Conservation (phyloP, 345 rosid species). For the Citrus medica region DNA sequence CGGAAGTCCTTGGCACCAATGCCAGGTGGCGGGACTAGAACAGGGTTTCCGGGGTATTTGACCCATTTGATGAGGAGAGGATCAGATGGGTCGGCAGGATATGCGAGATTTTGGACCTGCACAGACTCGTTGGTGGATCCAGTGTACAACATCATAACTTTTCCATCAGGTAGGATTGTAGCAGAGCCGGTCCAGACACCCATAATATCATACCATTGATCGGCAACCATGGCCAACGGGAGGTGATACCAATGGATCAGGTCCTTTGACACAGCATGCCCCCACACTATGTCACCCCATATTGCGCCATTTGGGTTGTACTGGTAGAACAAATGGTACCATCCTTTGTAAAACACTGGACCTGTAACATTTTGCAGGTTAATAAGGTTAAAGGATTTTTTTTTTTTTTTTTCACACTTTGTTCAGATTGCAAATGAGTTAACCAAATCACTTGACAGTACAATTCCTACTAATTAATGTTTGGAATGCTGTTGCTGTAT, state of each 20-base stretch:
- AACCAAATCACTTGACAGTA: too few relatives aligned
- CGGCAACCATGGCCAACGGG: conserved; percentile 82
- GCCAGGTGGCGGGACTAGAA: conserved; percentile 71
- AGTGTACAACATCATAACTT: conserved; percentile 77
- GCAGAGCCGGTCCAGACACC: conserved; percentile 98
- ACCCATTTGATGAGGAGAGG: conserved; percentile 74
- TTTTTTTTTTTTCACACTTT: background rate
- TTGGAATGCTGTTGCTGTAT: background rate
- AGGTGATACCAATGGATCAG: conserved; percentile 86
- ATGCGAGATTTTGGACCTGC: conserved; percentile 91
- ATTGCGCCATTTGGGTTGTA: conserved; percentile 82
- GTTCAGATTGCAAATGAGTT: too few relatives aligned
- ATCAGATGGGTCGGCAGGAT: conserved; percentile 68
- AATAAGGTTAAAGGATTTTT: background rate
- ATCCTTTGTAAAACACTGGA: conserved; percentile 86
- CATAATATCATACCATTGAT: conserved; percentile 71
- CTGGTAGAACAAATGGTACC: conserved; percentile 96
- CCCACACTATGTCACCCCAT: conserved; percentile 97
- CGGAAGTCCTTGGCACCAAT: conserved; percentile 67
- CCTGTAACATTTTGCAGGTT: conserved; percentile 33
- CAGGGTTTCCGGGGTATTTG: conserved; percentile 70
- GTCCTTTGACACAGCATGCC: conserved; percentile 84
- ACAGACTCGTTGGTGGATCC: conserved; percentile 67
- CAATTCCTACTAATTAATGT: too few relatives aligned
- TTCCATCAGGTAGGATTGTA: conserved; percentile 76